phyloP scores from a whole-genome alignment of 2,329 filamentous ascomycete genomes.

The Dactylonectria estremocensis region DNA sequence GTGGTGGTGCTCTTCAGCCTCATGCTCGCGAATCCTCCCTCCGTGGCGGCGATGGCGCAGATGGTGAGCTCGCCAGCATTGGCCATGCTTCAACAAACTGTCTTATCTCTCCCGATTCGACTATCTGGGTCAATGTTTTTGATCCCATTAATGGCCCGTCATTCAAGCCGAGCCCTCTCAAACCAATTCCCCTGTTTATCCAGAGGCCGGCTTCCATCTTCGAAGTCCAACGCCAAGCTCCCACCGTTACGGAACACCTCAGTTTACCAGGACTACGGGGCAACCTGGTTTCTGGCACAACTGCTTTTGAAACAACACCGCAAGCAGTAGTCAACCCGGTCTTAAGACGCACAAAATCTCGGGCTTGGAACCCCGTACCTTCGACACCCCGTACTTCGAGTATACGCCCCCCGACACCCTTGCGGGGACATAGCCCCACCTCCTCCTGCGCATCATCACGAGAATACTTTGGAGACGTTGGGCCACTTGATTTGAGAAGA shows the following conservation, averaged over 20 bases:
- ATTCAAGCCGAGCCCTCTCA: conserved; percentile 65
- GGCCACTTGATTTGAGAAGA: conserved; percentile 28
- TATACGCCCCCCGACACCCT: conserved; percentile 11
- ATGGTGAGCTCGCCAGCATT: conserved; percentile 19
- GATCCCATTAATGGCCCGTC: conserved; percentile 64
- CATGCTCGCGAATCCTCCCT: conserved; percentile 14
- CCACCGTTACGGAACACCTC: conserved; percentile 32
- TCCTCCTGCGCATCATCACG: conserved; percentile 5
- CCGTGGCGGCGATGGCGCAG: conserved; percentile 21
- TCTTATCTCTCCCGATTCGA: conserved; percentile 48
- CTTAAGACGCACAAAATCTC: conserved; percentile 5
- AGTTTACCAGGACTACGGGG: conserved; percentile 27
- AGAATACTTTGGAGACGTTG: conserved; percentile 14
- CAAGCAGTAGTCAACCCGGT: conserved; percentile 5
- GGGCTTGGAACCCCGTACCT: not conserved
- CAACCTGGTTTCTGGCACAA: conserved; percentile 24
- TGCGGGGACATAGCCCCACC: conserved; percentile 16
- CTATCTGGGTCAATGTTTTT: conserved; percentile 65
- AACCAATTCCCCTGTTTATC: conserved; percentile 67
- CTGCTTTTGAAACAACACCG: conserved; percentile 13
- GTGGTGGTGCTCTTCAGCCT: conserved; percentile 8
- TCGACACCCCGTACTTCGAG: conserved; percentile 7
- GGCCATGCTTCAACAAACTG: conserved; percentile 33
- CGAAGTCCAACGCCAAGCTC: conserved; percentile 26
- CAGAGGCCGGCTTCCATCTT: conserved; percentile 44